phyloP scores from a whole-genome alignment of 306 rosid genomes.

The peach (Prunus persica) region Prunus_persica_NCBIv2 NC_034012.1:10673501-10674000 shows the following conservation, averaged over 20 bases:
- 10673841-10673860: constrained; percentile 80
- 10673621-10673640: constrained; percentile 4
- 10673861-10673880: constrained; percentile 67
- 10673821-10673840: constrained; percentile 95
- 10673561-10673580: constrained; percentile 32
- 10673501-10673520: constrained; percentile 56
- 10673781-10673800: constrained; percentile 98
- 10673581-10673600: not conserved
- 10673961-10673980: constrained; percentile 14
- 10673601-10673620: not conserved
- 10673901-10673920: constrained; percentile 69
- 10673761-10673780: constrained; percentile 93
- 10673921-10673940: constrained; percentile 31
- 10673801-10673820: constrained; percentile 90
- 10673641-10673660: constrained; percentile 10
- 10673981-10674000: not conserved
- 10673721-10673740: constrained; percentile 19
- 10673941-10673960: constrained; percentile 20
- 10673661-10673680: not conserved
- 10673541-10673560: constrained; percentile 39
- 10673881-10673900: constrained; percentile 77
- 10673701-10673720: not conserved
- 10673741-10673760: not conserved
- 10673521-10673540: constrained; percentile 40
- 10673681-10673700: not conserved